A percentile compares a stretch with the other conserved stretches of the same genome.
Evolutionary conservation across 2,329 filamentous ascomycete genomes (phyloP).

Genomic region (Daldinia sp.): DNA sequence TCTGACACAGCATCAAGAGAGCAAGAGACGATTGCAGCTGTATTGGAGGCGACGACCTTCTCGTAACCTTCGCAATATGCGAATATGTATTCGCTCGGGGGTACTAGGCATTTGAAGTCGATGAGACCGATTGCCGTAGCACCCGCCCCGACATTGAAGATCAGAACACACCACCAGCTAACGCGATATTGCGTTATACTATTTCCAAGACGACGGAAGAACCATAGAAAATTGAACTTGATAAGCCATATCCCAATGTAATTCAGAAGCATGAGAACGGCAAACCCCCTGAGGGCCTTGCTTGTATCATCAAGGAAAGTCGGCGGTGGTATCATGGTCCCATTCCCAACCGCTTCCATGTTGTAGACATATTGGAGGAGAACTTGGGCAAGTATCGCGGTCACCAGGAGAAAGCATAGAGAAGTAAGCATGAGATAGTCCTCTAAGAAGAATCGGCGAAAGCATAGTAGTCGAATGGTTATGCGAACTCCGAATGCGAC

Average conservation of each 20-base stretch:
- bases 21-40: too few species aligned
- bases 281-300: background rate
- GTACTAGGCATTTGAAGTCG: too few species aligned
- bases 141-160: too few species aligned
- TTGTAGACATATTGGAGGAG: background rate
- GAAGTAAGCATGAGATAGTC: background rate
- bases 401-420: background rate
- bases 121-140: too few species aligned
- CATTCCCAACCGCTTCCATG: background rate
- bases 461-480: background rate
- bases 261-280: background rate
- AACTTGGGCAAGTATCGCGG: background rate
- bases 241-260: background rate
- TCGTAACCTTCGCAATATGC: too few species aligned
- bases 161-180: background rate
- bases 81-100: too few species aligned
- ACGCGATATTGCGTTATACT: background rate
- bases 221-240: background rate
- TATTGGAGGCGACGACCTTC: too few species aligned
- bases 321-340: background rate
- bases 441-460: background rate
- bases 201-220: background rate
- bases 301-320: background rate
- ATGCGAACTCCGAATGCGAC: background rate
- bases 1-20: too few species aligned